Base-by-base conservation (phyloP, 2,329 filamentous ascomycete species). In the Aciculosporium take region DNA sequence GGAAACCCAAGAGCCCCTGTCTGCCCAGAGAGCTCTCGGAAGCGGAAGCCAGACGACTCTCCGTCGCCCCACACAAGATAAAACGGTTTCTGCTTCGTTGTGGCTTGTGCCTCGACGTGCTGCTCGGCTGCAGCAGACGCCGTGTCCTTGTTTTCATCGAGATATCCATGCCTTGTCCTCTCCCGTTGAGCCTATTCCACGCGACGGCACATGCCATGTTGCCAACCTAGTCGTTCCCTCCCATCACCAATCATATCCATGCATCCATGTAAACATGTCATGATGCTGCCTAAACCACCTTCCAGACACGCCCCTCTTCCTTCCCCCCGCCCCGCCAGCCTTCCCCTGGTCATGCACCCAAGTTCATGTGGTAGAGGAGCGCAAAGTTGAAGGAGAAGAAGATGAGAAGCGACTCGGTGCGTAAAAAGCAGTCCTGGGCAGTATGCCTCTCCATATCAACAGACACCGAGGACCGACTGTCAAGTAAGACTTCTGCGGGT, bases 281-380 rank as follows among this genome's bases (percentile, higher is more conserved):
- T 41, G 35, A 41, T 41, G 33, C 42, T 38, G 27, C 18, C 17
- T 17, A 7, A 18, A 21, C 21, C n/a, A 36, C n/a, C 33, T 18
- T 35, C 10, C 33, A 18, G n/a, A 35, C 4, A n/a, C n/a, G n/a
- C n/a, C n/a, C n/a, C n/a, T n/a, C n/a, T n/a, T n/a, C n/a, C n/a
- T n/a, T n/a, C n/a, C n/a, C n/a, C 15, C 34, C 21, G 5, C 29
- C 29, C 28, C 40, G 7, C 6, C 28, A 24, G 25, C 24, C 28
- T 37, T n/a, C n/a, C n/a, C 5, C 5, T 21, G 23, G 15, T 21
- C 9, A n/a, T 15, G 9, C 6, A 18, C 23, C 38, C 15, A 24
- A 18, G 41, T 44, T 41, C 27, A 20, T 24, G 27, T 35, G 35
- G 39, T 40, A 20, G 24, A 33, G 17, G 27, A 28, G n/a, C 29